Percentiles rank a stretch among this genome's conserved stretches.
These are phyloP conservation scores for Pleurotus eryngii DNA, from an alignment of 768 basidiomycete species.

Conservation along the genomic window DNA sequence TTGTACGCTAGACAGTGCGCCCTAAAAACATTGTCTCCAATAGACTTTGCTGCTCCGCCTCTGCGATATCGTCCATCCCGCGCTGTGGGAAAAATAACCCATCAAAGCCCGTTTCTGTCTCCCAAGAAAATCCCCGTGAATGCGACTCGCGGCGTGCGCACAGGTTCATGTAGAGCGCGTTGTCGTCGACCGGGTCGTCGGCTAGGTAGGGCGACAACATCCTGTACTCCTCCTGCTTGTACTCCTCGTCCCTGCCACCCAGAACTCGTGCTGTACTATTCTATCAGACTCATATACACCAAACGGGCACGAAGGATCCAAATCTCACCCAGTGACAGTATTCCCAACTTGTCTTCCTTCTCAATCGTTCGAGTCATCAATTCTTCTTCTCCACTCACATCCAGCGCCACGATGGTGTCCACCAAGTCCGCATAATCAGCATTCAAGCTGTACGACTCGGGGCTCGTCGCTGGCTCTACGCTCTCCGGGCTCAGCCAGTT, in stretches of 20 bases:
- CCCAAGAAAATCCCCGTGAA: constrained; percentile 1
- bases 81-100: constrained; percentile 8
- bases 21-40: background rate
- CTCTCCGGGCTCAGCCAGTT: constrained; percentile 35
- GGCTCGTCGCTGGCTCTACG: constrained; percentile 10
- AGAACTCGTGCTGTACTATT: constrained; percentile 4
- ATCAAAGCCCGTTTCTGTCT: background rate
- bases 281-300: constrained; percentile 2
- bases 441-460: constrained; percentile 7
- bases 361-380: constrained; percentile 31
- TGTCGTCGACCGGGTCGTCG: constrained; percentile 33
- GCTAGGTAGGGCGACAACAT: constrained; percentile 33
- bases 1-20: background rate
- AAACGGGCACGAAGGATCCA: too few relatives aligned
- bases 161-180: constrained; percentile 31
- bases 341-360: constrained; percentile 49
- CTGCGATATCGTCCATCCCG: background rate
- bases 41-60: background rate
- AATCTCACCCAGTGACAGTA: constrained; percentile 40
- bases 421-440: constrained; percentile 14
- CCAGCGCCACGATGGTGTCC: background rate
- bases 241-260: constrained; percentile 4
- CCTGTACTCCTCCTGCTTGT: constrained; percentile 16
- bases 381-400: constrained; percentile 22
- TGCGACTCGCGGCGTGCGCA: constrained; percentile 22